Evolutionary conservation across 2,329 filamentous ascomycete species (phyloP), one percentile per base, ranked within the genome.

Genomic region (Rutstroemia sp.): DNA sequence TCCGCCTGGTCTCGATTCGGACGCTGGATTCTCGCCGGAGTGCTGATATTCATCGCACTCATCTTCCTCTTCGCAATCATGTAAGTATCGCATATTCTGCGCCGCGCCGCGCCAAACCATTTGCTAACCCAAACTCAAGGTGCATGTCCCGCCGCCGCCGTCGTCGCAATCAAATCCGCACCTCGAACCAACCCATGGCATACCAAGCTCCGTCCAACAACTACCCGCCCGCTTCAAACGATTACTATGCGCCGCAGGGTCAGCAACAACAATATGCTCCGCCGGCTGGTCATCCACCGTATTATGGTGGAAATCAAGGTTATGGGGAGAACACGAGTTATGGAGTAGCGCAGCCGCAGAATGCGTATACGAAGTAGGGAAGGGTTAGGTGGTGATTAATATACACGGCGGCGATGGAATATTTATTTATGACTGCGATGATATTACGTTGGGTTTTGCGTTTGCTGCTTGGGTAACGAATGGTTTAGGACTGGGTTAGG

Each of bases 21-120:
- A 7, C 56, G 63, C 5, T 65, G 63, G 63, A 47, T 65, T 16
- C 50, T 65, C 1, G 54, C 62, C 2, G 63, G 60, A 0, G 14
- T 65, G 0, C 46, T 65, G 30, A 59, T 65, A 44, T 44, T 63
- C 27, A n/a, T 63, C 14, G 60, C 14, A 14, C 8, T 65, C 7
- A 2, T 59, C 9, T 19, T 65, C 9, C 5, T 63, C 5, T 52
- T 62, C n/a, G 6, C 56, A 4, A 7, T 61, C n/a, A 38, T 61
- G 62, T 64, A 61, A 9, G 61, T 57, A 25, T 39, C 7, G 10
- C 27, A 30, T 39, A 9, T 6, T 14, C 12, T 21, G 45, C 16
- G 5, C 5, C 16, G 3, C 23, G 41, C 30, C 47, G 7, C 27
- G 14, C 25, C 3, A 25, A n/a, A 5, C 37, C 42, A 30, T 30